Evolutionary conservation across 2,329 filamentous ascomycete genomes (phyloP), one percentile per base, ranked within the genome.

Genomic region (Gnomoniopsis smithogilvyi): DNA sequence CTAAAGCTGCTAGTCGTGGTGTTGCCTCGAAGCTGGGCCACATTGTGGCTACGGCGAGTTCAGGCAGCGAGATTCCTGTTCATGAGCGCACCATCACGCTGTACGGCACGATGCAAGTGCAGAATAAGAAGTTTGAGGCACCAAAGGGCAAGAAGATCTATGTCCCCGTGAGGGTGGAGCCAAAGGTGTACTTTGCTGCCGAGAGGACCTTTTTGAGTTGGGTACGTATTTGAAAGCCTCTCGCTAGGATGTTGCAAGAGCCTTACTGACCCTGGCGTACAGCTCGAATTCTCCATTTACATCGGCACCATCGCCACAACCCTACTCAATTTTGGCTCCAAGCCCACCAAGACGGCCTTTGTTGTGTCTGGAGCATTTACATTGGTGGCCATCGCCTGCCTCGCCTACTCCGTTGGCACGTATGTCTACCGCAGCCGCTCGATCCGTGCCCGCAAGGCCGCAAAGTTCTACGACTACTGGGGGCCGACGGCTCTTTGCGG

Each of bases 281-380:
- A 90, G 90, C 89, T 99, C 67, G 94, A 99, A 74, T 98, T 96
- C 75, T 94, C 90, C 52, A 96, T 98, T 69, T 93, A 97, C 70
- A 87, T 99, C 56, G 92, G 91, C 67, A 89, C 90, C 30, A 94
- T 96, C 67, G 91, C 92, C 14, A 88, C 90, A 8, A 91, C 91
- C 0, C 78, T 96, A 49, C 83, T 96, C 65, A 93, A 96, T 78
- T 92, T 97, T 71, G 85, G 90, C 66, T 73, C 74, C 12, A 81
- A 83, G 64, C 79, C 83, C 21, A 81, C 74, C 8, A 70, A 66
- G 48, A 73, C 86, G 21, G 86, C 88, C 6, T 86, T 96, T 63
- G 78, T 85, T 49, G 85, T 90, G 0, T 83, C 92, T 0, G 89
- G 87, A 70, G 81, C 86, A 1, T 99, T 98, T 73, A 97, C 92